Evolutionary conservation across 1,139 yeast species (phyloP).

Genomic region (Meyerozyma carpophila): DNA sequence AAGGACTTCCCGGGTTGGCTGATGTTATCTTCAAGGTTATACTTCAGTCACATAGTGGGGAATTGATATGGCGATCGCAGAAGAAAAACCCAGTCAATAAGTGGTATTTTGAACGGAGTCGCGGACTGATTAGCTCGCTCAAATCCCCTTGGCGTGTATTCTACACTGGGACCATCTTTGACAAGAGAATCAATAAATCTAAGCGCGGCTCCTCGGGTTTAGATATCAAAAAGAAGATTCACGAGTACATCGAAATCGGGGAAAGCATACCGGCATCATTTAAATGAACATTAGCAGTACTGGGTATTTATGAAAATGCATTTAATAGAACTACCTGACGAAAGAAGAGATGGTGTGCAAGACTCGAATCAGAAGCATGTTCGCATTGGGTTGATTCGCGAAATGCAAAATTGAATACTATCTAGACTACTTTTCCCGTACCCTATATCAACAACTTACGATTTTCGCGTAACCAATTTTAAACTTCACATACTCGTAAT

Average conservation of each 20-base stretch:
- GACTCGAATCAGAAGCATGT: too few relatives aligned
- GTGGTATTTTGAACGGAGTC: conserved; percentile 93
- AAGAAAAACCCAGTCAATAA: conserved; percentile 85
- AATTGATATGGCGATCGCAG: conserved; percentile 86
- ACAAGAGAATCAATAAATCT: conserved; percentile 26
- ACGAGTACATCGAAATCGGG: conserved; percentile 24
- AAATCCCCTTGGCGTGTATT: conserved; percentile 64
- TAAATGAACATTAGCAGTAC: conserved; percentile 3
- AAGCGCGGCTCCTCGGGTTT: conserved; percentile 14
- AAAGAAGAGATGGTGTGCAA: too few relatives aligned
- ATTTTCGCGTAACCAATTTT: too few relatives aligned
- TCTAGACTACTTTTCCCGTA: too few relatives aligned
- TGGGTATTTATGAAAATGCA: neutral
- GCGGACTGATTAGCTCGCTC: conserved; percentile 56
- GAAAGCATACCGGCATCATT: conserved; percentile 33
- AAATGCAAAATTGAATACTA: too few relatives aligned
- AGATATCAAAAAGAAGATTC: conserved; percentile 25
- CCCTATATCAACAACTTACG: too few relatives aligned
- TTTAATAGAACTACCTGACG: neutral
- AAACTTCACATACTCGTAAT: too few relatives aligned
- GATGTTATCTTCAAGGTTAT: conserved; percentile 86
- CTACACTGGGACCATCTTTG: conserved; percentile 53
- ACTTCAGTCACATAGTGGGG: conserved; percentile 62
- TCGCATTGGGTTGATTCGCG: too few relatives aligned
- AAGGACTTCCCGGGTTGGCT: conserved; percentile 91